Evolutionary conservation across 495 filamentous ascomycete species (phyloP), one percentile per base, ranked within the genome.

Genomic region (Penicillium fimorum): DNA sequence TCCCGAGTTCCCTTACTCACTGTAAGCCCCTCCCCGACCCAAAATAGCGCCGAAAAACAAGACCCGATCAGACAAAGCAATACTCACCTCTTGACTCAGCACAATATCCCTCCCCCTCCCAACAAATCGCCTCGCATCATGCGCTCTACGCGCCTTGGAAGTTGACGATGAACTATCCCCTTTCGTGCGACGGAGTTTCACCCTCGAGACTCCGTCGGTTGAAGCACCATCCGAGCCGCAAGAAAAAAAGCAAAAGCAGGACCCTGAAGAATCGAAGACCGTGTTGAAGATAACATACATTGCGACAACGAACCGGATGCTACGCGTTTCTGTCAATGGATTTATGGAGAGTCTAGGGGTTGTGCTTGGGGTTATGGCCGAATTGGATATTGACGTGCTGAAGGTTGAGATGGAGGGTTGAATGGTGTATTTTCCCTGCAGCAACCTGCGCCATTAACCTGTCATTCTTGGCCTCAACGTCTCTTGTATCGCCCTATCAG

Each of bases 271-370:
- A 27, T 68, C 61, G 12, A 74, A 79, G 49, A 84, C 79, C 4
- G 74, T 92, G 6, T 78, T 98, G 43, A 76, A 81, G 37, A 87
- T 87, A 10, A 82, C 87, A 48, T 98, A 97, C 76, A 83, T 80
- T 46, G 94, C 94, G 0, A 92, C 91, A 0, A 97, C 94, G 15
- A 94, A 96, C 60, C 86, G 94, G 54, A 97, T 97, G 95, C 80
- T 98, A 59, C 86, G 94, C 15, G 94, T 98, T 10, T 91, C 94
- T 13, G 93, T 96, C 60, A 98, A 98, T 74, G 91, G 93, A n/a
- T 96, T 96, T 66, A 91, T 97, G 79, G 94, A 97, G 58, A 95
- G 89, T 60, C 62, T 97, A 27, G 83, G 85, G 10, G 83, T 96
- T 35, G 84, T 97, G 0, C 68, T 97, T 43, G 87, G 87, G 32